Evolutionary conservation across 2,329 filamentous ascomycete species (phyloP), one percentile per base, ranked within the genome.

Genomic region (Periconia digitata): DNA sequence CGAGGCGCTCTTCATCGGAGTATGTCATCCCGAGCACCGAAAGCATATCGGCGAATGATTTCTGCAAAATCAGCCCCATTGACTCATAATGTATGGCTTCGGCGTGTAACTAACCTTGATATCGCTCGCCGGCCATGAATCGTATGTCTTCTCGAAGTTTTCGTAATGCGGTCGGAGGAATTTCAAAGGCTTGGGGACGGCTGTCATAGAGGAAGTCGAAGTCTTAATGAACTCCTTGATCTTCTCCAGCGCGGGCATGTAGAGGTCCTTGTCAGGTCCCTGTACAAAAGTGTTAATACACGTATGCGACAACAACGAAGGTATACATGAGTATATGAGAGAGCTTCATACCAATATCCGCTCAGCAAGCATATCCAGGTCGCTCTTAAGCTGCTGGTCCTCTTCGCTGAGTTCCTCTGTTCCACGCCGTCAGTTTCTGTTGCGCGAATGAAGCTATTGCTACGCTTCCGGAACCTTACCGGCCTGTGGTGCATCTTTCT

Each of bases 211-310:
- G 50, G 92, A 97, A 59, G 94, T 99, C 51, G 94, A 96, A 47
- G 94, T 99, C 80, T 96, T 97, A 80, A 99, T 99, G 70, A 90
- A 95, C 66, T 86, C 90, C 79, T 96, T 97, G 85, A 99, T 96
- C 60, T 91, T 88, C 74, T 97, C 92, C 60, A 99, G 80, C 46
- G 94, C 89, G 50, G 92, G 84, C 72, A 92, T 92, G 79, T 97
- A 96, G 60, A 97, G 87, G 50, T 85, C 85, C 58, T 82, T 81
- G 75, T 97, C 89, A 58, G 87, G 81, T 78, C 97, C 94, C 90
- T 95, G 66, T 3, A 40, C 36, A 32, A 51, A 38, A 39, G 23
- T 39, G 44, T 49, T 36, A 51, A 55, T 71, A n/a, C n/a, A n/a
- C n/a, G n/a, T n/a, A 54, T 68, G 66, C 55, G 51, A 56, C 50